phyloP scores from a whole-genome alignment of 2,329 filamentous ascomycete species.

The Daldinia eschscholtzii region DNA sequence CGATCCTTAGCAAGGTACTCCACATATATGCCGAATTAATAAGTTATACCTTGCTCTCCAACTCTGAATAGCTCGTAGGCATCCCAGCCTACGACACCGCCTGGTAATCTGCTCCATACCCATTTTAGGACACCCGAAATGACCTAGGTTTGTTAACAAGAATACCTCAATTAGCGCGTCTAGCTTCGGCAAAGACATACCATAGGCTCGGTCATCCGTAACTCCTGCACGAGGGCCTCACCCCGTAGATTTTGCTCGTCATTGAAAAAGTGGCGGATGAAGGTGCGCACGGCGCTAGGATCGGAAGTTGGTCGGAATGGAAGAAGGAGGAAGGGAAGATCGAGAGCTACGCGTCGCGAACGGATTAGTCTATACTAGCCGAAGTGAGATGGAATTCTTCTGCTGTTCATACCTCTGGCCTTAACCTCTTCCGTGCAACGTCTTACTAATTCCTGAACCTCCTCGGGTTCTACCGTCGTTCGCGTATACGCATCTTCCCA shows the following conservation, averaged over 20 bases:
- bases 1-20: constrained; percentile 25
- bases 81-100: constrained; percentile 96
- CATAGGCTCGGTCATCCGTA: constrained; percentile 94
- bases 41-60: constrained; percentile 84
- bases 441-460: constrained; percentile 88
- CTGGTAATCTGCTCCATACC: constrained; percentile 95
- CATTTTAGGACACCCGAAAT: constrained; percentile 95
- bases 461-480: constrained; percentile 85
- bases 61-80: constrained; percentile 96
- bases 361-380: constrained; percentile 25
- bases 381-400: constrained; percentile 18
- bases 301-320: constrained; percentile 95
- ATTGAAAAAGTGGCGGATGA: constrained; percentile 93
- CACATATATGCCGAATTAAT: constrained; percentile 11
- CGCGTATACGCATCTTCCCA: constrained; percentile 93
- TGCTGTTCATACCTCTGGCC: constrained; percentile 78
- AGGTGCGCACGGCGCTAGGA: constrained; percentile 89
- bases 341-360: constrained; percentile 71
- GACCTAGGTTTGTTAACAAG: constrained; percentile 67
- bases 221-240: constrained; percentile 81
- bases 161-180: not conserved
- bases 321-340: constrained; percentile 91
- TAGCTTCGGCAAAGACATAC: constrained; percentile 64
- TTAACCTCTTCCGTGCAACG: constrained; percentile 93
- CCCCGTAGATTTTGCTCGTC: constrained; percentile 73